phyloP scores from a whole-genome alignment of 768 basidiomycete species.

The Royoungia palumana region DNA sequence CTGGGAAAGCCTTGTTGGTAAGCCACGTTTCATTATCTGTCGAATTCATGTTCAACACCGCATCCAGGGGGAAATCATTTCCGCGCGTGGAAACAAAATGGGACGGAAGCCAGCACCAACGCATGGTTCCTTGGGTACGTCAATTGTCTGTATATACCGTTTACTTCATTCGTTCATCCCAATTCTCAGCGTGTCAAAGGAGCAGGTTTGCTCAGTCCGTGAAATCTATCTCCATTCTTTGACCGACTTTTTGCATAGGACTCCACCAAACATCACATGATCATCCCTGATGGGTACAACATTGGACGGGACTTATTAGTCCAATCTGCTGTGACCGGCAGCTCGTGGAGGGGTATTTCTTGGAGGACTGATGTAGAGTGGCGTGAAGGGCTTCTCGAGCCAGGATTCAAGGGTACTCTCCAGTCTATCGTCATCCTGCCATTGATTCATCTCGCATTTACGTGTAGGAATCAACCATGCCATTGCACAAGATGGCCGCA shows the following conservation, averaged over 20 bases:
- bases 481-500: constrained; percentile 75
- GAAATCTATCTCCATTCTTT: not conserved
- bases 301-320: constrained; percentile 79
- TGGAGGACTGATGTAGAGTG: constrained; percentile 81
- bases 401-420: constrained; percentile 62
- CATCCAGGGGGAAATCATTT: constrained; percentile 79
- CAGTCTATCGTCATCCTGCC: not conserved
- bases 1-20: constrained; percentile 79
- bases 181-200: constrained; percentile 62
- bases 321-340: constrained; percentile 55
- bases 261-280: constrained; percentile 65
- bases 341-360: constrained; percentile 58
- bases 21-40: constrained; percentile 2
- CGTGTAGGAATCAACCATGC: constrained; percentile 71
- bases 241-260: constrained; percentile 33
- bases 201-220: constrained; percentile 41
- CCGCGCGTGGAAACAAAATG: constrained; percentile 87
- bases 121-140: constrained; percentile 85
- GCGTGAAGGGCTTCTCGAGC: constrained; percentile 63
- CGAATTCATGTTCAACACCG: not conserved
- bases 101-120: constrained; percentile 61
- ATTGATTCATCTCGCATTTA: not conserved
- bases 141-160: not conserved
- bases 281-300: constrained; percentile 78
- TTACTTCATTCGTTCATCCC: not conserved